These are phyloP conservation scores for Neonectria magnoliae DNA, from an alignment of 2,329 filamentous ascomycete species.

Conservation along the genomic window DNA sequence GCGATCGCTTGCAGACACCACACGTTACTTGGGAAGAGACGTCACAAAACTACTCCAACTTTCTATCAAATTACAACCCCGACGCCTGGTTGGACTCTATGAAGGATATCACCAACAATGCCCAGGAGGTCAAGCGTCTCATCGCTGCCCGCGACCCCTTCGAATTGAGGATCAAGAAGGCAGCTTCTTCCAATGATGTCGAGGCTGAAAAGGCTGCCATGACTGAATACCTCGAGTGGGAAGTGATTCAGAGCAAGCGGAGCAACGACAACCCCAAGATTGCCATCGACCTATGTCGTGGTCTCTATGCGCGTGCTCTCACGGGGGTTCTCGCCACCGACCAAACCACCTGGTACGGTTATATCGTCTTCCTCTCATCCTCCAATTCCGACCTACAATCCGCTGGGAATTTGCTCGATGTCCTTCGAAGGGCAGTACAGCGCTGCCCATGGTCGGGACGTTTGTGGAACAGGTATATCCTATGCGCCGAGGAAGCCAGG, in stretches of 20 bases:
- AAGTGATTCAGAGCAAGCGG: constrained; percentile 69
- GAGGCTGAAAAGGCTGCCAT: constrained; percentile 63
- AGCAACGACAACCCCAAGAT: constrained; percentile 58
- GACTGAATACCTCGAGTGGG: constrained; percentile 85
- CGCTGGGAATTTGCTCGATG: constrained; percentile 66
- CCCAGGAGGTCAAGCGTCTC: constrained; percentile 72
- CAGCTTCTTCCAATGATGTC: constrained; percentile 64
- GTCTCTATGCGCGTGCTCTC: constrained; percentile 83
- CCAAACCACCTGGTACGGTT: constrained; percentile 83
- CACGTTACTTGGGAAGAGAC: constrained; percentile 81
- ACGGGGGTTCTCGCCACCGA: constrained; percentile 75
- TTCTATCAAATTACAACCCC: constrained; percentile 77
- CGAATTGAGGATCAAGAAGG: constrained; percentile 72
- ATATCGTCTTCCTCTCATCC: constrained; percentile 77
- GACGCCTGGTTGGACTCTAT: constrained; percentile 79
- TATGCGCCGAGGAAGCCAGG: constrained; percentile 82
- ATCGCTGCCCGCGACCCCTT: constrained; percentile 69
- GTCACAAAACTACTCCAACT: constrained; percentile 77
- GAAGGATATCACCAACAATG: constrained; percentile 71
- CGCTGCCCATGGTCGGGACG: constrained; percentile 94
- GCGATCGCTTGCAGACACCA: constrained; percentile 75
- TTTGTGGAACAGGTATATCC: constrained; percentile 89
- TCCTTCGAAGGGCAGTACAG: constrained; percentile 82
- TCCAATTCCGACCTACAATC: constrained; percentile 50
- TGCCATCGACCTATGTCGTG: constrained; percentile 63